Conservation (phyloP, 495 filamentous ascomycete species). For the Podospora fimiseda region DNA sequence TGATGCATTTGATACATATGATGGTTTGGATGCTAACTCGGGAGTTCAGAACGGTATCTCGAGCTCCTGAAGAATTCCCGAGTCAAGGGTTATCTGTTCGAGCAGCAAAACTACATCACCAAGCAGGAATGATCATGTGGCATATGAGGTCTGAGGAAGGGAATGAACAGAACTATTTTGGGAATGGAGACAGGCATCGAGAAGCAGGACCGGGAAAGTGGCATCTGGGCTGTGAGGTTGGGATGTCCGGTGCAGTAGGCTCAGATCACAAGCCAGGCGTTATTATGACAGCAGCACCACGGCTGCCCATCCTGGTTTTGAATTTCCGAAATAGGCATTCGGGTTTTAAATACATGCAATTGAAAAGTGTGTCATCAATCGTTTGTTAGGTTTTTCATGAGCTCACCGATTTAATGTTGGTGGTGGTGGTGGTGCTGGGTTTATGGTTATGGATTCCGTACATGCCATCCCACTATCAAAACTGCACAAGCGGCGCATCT, state of each 20-base stretch:
- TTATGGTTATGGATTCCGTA: no score
- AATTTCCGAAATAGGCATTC: slow-evolving; percentile 4
- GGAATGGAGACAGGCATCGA: no score
- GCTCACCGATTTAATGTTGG: neutral
- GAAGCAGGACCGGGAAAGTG: no score
- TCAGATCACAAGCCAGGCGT: neutral
- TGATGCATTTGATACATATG: no score
- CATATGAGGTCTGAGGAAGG: neutral
- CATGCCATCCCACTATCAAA: no score
- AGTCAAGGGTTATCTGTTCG: slow-evolving; percentile 81
- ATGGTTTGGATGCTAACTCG: slow-evolving; percentile 4
- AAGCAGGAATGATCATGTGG: slow-evolving; percentile 33
- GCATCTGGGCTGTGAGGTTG: neutral
- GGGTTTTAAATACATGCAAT: slow-evolving; percentile 11
- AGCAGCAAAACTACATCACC: slow-evolving; percentile 81
- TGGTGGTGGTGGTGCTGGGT: no score
- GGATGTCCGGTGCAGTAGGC: no score
- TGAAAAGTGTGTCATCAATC: no score
- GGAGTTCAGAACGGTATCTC: slow-evolving; percentile 75
- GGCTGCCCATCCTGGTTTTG: neutral
- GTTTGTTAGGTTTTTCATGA: no score
- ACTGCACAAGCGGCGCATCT: slow-evolving; percentile 16
- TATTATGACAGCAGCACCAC: neutral
- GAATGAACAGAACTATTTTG: no score
- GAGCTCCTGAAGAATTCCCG: slow-evolving; percentile 78